Conservation (phyloP, 2,329 filamentous ascomycete species). For the Penicillium polonicum region DNA sequence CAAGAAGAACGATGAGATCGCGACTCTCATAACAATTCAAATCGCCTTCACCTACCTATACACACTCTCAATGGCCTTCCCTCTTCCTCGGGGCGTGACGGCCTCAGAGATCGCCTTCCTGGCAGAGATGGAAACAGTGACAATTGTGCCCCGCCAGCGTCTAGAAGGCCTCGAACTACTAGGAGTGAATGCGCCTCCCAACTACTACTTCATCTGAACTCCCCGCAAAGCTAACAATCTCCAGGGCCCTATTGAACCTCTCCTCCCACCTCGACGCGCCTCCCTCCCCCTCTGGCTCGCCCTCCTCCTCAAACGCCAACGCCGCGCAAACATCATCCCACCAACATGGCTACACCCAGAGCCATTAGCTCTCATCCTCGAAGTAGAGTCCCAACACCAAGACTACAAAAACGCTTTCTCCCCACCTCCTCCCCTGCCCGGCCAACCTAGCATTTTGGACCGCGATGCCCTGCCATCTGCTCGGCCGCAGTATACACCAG, state of each 20-base stretch:
- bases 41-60: neutral
- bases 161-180: conserved; percentile 83
- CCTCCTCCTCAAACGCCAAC: conserved; percentile 88
- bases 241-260: conserved; percentile 72
- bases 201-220: neutral
- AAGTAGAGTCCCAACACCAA: conserved; percentile 69
- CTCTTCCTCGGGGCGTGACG: conserved; percentile 66
- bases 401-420: conserved; percentile 69
- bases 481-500: conserved; percentile 37
- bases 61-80: conserved; percentile 56
- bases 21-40: neutral
- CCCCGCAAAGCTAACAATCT: neutral
- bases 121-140: conserved; percentile 96
- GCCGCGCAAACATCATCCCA: conserved; percentile 86
- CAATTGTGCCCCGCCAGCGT: conserved; percentile 84
- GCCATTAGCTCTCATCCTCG: conserved; percentile 73
- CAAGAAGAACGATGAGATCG: neutral
- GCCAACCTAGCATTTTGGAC: conserved; percentile 32
- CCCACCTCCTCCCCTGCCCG: conserved; percentile 69
- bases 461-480: conserved; percentile 24
- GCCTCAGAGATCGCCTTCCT: conserved; percentile 89
- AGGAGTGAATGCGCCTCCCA: conserved; percentile 57
- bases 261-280: conserved; percentile 78
- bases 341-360: conserved; percentile 82
- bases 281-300: conserved; percentile 91